These are phyloP conservation scores for Colletotrichum graminicola DNA, from an alignment of 2,329 filamentous ascomycete species.

Conservation along the genomic window DNA sequence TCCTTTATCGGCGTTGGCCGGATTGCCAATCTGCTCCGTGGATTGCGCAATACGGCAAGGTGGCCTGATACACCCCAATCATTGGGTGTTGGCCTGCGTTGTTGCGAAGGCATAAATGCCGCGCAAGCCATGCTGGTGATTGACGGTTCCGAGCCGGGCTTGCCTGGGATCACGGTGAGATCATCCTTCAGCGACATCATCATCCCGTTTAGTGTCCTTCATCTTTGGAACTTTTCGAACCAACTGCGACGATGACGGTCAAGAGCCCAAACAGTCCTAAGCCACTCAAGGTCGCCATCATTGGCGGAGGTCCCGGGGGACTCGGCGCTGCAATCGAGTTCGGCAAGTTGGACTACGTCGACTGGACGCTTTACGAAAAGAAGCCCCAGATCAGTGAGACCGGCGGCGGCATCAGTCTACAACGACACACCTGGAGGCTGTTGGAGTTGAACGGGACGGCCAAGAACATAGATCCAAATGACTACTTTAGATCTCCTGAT, in stretches of 20 bases:
- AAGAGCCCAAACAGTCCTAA: neutral
- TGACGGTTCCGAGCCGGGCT: no score
- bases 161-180: neutral
- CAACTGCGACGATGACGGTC: neutral
- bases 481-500: conserved; percentile 48
- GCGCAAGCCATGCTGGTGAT: neutral
- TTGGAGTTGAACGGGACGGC: conserved; percentile 50
- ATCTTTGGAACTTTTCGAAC: neutral
- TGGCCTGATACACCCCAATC: conserved; percentile 16
- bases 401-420: conserved; percentile 53
- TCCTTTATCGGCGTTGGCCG: conserved; percentile 30
- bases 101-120: conserved; percentile 21
- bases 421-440: conserved; percentile 52
- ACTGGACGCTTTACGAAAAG: conserved; percentile 53
- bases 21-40: conserved; percentile 34
- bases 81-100: conserved; percentile 5
- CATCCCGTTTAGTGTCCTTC: neutral
- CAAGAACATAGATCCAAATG: conserved; percentile 48
- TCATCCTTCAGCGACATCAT: neutral
- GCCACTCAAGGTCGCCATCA: conserved; percentile 45
- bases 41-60: conserved; percentile 33
- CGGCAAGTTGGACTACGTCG: conserved; percentile 47
- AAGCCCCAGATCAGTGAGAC: conserved; percentile 53
- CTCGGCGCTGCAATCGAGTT: conserved; percentile 51
- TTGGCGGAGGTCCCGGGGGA: conserved; percentile 46